Base-by-base conservation (phyloP, 495 filamentous ascomycete genomes). In the Schizothecium vesticola region DNA sequence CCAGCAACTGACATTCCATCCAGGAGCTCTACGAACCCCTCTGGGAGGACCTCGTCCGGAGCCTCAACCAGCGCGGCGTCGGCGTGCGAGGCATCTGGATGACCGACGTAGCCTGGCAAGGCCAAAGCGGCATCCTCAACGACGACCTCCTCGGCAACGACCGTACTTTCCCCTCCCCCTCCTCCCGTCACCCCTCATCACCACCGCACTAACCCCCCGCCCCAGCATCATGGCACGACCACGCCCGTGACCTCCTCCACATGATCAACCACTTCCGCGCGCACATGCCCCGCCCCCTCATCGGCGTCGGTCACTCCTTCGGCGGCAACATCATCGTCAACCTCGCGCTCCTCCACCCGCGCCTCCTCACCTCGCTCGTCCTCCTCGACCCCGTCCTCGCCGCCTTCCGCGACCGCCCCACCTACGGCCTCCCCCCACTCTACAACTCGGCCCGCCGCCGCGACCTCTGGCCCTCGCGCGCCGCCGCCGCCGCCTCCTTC, bases 291-390 rank as follows among this genome's bases (percentile, higher is more conserved):
- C 90, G 91, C 12, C 94, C 95, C 6, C 79, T 97, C n/a, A 79
- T 97, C 66, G 95, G 94, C 29, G 76, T 99, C 3, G 95, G 95
- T 23, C 95, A 99, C 79, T 94, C 91, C 75, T 90, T 93, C 84
- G 95, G 95, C 70, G 94, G 86, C 68, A 86, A 85, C 74, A 85
- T 91, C 63, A 85, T 92, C 69, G 77, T 80, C 65, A 81, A 86
- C 65, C 75, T 86, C 19, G 82, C 91, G 21, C 81, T 95, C 16
- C 84, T 93, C 69, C 92, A 97, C 80, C 93, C 95, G 10, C 88
- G 93, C 4, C 86, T 98, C 11, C 84, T 97, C 68, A 84, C 88
- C 63, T 87, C 88, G 3, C 73, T 97, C 8, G 82, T 96, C 60
- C 85, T 96, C 7, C 80, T 97, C 2, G 94, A 98, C 76, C 93